Evolutionary conservation across 108 stramenopile genomes (phyloP).

Genomic region (Pseudonitzschia pungens): DNA sequence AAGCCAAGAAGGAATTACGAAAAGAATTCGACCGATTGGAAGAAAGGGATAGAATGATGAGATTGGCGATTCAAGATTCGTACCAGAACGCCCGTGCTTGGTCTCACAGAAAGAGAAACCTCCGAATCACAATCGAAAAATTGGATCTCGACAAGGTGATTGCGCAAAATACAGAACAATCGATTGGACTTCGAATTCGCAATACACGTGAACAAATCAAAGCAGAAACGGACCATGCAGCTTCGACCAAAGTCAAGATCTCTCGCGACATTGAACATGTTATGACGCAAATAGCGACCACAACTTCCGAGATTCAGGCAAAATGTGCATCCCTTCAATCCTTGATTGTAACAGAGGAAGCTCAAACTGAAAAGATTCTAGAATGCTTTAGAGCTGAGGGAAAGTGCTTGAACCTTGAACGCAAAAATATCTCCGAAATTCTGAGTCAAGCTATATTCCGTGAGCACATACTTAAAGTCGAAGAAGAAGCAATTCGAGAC

Average conservation of each 20-base stretch:
- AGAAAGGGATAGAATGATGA: constrained; percentile 40
- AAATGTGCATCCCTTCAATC: not conserved
- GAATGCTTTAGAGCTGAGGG: not conserved
- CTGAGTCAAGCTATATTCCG: not conserved
- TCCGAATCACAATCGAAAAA: constrained; percentile 36
- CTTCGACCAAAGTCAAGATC: not conserved
- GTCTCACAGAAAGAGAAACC: constrained; percentile 34
- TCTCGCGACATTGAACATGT: not conserved
- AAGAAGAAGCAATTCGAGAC: not conserved
- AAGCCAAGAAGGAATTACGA: constrained; percentile 30
- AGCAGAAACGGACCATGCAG: constrained; percentile 1
- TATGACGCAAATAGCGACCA: not conserved
- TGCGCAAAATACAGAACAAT: constrained; percentile 35
- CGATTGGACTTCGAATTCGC: constrained; percentile 33
- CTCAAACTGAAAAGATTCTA: not conserved
- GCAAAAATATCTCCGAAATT: not conserved
- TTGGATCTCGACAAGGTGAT: constrained; percentile 43
- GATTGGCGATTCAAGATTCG: constrained; percentile 43
- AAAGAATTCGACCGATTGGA: constrained; percentile 38
- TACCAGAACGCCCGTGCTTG: constrained; percentile 34
- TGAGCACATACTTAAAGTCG: not conserved
- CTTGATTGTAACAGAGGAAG: not conserved
- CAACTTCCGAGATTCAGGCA: not conserved
- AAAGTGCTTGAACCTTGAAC: not conserved
- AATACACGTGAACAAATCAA: constrained; percentile 25